phyloP scores from a whole-genome alignment of 225 moss, liverwort and hornwort species.

The Thuidium tamariscinum region DNA sequence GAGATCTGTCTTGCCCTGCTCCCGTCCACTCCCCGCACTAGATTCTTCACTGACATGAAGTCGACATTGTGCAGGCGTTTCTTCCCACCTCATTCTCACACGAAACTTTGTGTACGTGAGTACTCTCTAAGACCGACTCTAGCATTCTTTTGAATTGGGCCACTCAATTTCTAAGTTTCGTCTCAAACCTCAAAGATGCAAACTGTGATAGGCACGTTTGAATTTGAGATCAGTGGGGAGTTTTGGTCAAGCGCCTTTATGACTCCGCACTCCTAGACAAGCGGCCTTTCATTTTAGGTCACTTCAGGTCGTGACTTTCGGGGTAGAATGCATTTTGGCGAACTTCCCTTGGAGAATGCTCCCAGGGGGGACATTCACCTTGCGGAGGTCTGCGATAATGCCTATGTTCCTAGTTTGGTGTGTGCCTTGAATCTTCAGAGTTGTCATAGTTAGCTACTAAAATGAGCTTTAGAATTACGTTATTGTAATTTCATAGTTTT shows the following conservation, averaged over 20 bases:
- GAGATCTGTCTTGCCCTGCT: conserved; percentile 13
- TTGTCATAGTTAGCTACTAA: background rate
- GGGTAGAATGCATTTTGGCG: background rate
- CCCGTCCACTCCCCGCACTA: conserved; percentile 24
- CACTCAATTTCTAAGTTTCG: background rate
- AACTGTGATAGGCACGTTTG: background rate
- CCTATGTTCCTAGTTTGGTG: too few relatives aligned
- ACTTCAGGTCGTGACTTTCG: background rate
- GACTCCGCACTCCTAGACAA: background rate
- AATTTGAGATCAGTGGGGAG: background rate
- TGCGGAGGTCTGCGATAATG: background rate
- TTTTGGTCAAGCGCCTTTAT: background rate
- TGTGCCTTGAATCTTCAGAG: background rate
- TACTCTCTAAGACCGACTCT: background rate
- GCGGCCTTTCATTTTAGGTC: background rate
- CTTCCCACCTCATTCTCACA: conserved; percentile 44
- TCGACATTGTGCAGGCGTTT: conserved; percentile 7
- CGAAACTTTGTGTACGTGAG: conserved; percentile 26
- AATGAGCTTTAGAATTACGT: background rate
- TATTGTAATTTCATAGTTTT: background rate
- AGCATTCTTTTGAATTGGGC: background rate
- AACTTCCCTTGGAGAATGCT: background rate
- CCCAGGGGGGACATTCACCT: background rate
- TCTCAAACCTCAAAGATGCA: background rate
- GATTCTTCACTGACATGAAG: conserved; percentile 23